These are phyloP conservation scores for Aspergillus intermedius DNA, from an alignment of 2,329 filamentous ascomycete species.

Conservation along the genomic window DNA sequence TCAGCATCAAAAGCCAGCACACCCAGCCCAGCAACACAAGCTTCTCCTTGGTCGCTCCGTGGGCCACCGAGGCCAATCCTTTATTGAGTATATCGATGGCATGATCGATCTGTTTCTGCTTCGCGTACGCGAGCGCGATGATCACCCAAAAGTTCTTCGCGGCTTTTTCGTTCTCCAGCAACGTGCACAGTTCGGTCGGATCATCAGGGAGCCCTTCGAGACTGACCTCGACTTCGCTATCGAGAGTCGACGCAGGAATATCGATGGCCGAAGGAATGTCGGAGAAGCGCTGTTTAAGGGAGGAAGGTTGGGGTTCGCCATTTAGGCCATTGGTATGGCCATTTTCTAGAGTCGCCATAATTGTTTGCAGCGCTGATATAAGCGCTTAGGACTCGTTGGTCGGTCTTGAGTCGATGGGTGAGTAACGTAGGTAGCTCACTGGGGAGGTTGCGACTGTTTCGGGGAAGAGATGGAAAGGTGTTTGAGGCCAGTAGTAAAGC, in stretches of 20 bases:
- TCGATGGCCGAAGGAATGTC: slow-evolving; percentile 59
- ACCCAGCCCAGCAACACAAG: slow-evolving; percentile 76
- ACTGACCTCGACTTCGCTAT: slow-evolving; percentile 80
- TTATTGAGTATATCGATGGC: slow-evolving; percentile 65
- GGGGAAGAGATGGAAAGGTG: slow-evolving; percentile 6
- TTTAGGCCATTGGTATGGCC: slow-evolving; percentile 49
- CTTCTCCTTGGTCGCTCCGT: slow-evolving; percentile 69
- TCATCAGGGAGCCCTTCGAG: slow-evolving; percentile 88
- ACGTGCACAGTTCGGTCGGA: slow-evolving; percentile 85
- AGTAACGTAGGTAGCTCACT: slow-evolving; percentile 2
- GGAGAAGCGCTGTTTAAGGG: slow-evolving; percentile 46
- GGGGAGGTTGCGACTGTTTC: slow-evolving; percentile 11
- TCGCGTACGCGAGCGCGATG: slow-evolving; percentile 93
- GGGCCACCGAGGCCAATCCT: slow-evolving; percentile 64
- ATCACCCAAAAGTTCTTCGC: slow-evolving; percentile 95
- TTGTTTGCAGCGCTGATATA: slow-evolving; percentile 7
- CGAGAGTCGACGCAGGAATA: slow-evolving; percentile 56
- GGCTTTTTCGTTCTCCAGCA: slow-evolving; percentile 89
- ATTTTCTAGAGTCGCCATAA: slow-evolving; percentile 48
- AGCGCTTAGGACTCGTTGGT: slow-evolving; percentile 1
- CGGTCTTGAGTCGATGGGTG: not conserved
- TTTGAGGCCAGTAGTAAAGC: slow-evolving; percentile 5
- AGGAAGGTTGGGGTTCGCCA: slow-evolving; percentile 30
- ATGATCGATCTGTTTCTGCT: slow-evolving; percentile 88
- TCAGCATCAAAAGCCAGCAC: slow-evolving; percentile 87